Evolutionary conservation across 129 eudicot species (phyloP).

Genomic region (Chrysanthemum seticuspe): DNA sequence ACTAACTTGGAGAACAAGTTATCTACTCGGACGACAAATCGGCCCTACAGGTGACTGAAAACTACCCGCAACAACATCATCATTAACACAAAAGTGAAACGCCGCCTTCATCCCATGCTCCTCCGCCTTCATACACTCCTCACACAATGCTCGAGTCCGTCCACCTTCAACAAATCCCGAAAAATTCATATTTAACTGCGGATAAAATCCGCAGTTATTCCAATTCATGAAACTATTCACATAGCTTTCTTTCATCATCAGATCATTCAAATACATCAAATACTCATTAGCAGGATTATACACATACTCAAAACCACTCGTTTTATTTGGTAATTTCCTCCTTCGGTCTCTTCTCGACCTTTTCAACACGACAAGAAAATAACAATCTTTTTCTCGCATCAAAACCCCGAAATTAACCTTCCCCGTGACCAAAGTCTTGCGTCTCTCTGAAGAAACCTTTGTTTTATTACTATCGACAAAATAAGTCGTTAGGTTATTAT

Average conservation of each 20-base stretch:
- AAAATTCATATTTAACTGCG: slow-evolving; percentile 6
- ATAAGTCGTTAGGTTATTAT: slow-evolving; percentile 63
- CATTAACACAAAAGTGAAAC: slow-evolving; percentile 62
- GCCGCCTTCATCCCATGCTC: slow-evolving; percentile 30
- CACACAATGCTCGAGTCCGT: slow-evolving; percentile 25
- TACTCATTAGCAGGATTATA: slow-evolving; percentile 23
- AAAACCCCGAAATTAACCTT: slow-evolving; percentile 52
- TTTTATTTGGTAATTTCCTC: slow-evolving; percentile 28
- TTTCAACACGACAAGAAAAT: slow-evolving; percentile 63
- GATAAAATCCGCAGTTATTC: not conserved
- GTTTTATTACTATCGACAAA: slow-evolving; percentile 34
- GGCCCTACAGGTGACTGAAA: slow-evolving; percentile 61
- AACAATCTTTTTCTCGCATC: slow-evolving; percentile 33
- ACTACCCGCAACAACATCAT: slow-evolving; percentile 33
- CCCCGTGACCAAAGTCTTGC: slow-evolving; percentile 53
- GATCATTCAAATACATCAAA: slow-evolving; percentile 10
- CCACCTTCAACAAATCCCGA: slow-evolving; percentile 11
- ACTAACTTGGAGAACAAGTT: not conserved
- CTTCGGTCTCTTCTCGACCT: slow-evolving; percentile 52
- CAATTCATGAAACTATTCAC: slow-evolving; percentile 15
- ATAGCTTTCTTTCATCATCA: too few species aligned
- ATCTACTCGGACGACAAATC: slow-evolving; percentile 35
- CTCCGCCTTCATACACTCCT: slow-evolving; percentile 42
- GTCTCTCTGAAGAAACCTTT: slow-evolving; percentile 33
- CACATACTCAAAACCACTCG: not conserved